A percentile compares a stretch with the other conserved stretches of the same genome.
Conservation (phyloP, 1,139 yeast genomes). For the Zygoascus hellenicus region DNA sequence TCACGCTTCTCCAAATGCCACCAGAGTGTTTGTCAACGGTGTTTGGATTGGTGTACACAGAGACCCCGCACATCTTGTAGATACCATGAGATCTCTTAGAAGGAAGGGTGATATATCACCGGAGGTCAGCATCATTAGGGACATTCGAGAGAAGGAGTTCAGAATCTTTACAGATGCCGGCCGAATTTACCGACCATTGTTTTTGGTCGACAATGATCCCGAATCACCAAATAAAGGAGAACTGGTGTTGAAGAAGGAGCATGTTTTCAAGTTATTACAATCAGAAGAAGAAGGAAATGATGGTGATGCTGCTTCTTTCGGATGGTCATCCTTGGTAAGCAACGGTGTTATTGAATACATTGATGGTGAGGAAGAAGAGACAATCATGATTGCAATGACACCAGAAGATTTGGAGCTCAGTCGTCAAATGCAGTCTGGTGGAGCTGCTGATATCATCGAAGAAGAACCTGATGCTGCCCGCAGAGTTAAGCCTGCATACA, state of each 20-base stretch:
- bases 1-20: conserved; percentile 82
- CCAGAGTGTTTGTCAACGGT: conserved; percentile 95
- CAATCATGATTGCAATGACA: conserved; percentile 97
- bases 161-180: conserved; percentile 98
- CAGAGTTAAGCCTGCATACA: conserved; percentile 70
- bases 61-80: conserved; percentile 86
- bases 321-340: conserved; percentile 79
- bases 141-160: conserved; percentile 92
- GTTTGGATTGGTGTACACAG: conserved; percentile 99
- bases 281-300: conserved; percentile 42
- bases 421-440: conserved; percentile 47
- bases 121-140: conserved; percentile 94
- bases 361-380: conserved; percentile 97
- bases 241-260: conserved; percentile 76
- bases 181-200: conserved; percentile 91
- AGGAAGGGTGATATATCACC: conserved; percentile 95
- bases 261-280: conserved; percentile 62
- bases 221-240: conserved; percentile 70
- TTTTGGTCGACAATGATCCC: conserved; percentile 79
- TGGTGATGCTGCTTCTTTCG: conserved; percentile 41
- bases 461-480: conserved; percentile 71
- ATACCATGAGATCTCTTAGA: conserved; percentile 85
- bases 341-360: conserved; percentile 91
- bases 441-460: conserved; percentile 30
- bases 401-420: conserved; percentile 88